phyloP scores from a whole-genome alignment of 78 protist species.

The slime mould (Dictyostelium discoideum) region DNA sequence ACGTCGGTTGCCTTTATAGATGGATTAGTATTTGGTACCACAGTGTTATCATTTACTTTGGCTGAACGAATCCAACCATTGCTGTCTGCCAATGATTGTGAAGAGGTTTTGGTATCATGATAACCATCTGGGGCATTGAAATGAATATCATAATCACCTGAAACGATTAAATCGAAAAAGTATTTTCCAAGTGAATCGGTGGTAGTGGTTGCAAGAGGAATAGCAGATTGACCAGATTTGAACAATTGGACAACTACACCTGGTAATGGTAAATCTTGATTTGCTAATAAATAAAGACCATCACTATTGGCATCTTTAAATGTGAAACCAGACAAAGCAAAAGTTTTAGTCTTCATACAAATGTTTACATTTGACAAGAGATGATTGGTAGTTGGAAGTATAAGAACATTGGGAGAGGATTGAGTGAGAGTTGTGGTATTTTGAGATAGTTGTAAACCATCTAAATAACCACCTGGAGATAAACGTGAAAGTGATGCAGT shows the following conservation, averaged over 20 bases:
- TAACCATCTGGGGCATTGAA: conserved; percentile 2
- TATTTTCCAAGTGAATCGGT: conserved; percentile 34
- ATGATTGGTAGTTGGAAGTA: conserved; percentile 11
- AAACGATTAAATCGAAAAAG: background rate
- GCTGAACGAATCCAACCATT: background rate
- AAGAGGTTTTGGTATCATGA: background rate
- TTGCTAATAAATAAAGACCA: background rate
- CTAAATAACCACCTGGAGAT: background rate
- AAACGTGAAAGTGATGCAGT: background rate
- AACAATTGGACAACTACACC: background rate
- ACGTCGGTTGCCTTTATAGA: background rate
- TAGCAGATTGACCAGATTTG: background rate
- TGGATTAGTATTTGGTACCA: background rate
- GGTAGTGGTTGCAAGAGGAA: background rate
- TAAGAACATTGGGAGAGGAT: background rate
- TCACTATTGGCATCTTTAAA: background rate
- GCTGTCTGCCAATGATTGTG: background rate
- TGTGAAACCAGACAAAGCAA: background rate
- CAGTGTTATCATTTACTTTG: background rate
- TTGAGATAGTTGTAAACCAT: background rate
- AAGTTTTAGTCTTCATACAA: conserved; percentile 1
- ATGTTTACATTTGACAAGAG: background rate
- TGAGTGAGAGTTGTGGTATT: background rate
- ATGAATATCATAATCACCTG: conserved; percentile 7
- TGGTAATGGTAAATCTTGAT: background rate